Conservation (phyloP, 139 green algal genomes). For the Mesostigma viride region DNA sequence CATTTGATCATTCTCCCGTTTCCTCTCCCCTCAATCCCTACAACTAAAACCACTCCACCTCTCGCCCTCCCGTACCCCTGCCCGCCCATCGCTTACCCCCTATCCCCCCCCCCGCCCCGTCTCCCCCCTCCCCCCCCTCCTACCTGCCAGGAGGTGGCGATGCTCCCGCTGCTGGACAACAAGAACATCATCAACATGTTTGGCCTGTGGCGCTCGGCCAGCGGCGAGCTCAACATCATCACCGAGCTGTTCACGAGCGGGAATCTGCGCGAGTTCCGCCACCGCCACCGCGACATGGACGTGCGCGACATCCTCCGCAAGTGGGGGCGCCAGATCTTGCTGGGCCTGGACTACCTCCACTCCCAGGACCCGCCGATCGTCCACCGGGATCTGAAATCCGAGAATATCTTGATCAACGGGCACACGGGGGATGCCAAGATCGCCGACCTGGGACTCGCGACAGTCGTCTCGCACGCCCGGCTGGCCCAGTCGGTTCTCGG, state of each 20-base stretch:
- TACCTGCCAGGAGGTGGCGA: slow-evolving; percentile 84
- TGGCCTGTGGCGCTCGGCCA: slow-evolving; percentile 79
- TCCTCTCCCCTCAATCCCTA: no score
- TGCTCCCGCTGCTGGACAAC: slow-evolving; percentile 88
- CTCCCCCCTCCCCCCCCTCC: no score
- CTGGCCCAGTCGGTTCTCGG: slow-evolving; percentile 82
- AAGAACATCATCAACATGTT: slow-evolving; percentile 93
- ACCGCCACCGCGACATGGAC: slow-evolving; percentile 37
- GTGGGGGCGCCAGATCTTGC: slow-evolving; percentile 89
- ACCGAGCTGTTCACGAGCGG: slow-evolving; percentile 91
- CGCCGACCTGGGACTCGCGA: slow-evolving; percentile 91
- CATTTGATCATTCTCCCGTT: no score
- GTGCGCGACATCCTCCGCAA: slow-evolving; percentile 70
- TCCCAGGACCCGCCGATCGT: slow-evolving; percentile 10
- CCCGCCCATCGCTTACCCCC: no score
- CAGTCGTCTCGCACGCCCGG: slow-evolving; percentile 65
- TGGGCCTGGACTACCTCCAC: slow-evolving; percentile 41
- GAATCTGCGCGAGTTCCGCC: slow-evolving; percentile 64
- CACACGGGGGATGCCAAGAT: slow-evolving; percentile 94
- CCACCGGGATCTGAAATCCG: slow-evolving; percentile 9
- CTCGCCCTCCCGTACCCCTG: no score
- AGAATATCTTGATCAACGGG: slow-evolving; percentile 30
- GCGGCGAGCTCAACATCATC: slow-evolving; percentile 89
- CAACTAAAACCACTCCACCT: no score
- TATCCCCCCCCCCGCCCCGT: no score